These are phyloP conservation scores for Ustilago xerochloae DNA, from an alignment of 1,284 basidiomycete species.

Conservation along the genomic window DNA sequence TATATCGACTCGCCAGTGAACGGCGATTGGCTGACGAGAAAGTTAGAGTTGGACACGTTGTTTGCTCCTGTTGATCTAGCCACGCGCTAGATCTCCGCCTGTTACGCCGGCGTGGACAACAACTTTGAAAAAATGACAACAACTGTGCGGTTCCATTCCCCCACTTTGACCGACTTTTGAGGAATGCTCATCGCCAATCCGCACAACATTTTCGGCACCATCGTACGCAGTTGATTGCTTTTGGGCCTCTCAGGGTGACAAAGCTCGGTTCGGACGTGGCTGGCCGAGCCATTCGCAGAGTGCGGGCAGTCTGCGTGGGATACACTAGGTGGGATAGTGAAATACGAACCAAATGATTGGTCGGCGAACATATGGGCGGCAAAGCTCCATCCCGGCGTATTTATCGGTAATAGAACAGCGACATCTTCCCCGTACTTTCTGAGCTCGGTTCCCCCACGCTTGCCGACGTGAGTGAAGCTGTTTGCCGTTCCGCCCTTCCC, in stretches of 20 bases:
- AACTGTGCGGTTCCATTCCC: neutral
- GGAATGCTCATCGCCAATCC: neutral
- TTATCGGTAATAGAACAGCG: no score
- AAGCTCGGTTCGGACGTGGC: neutral
- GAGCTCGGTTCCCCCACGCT: neutral
- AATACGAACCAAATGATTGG: conserved; percentile 10
- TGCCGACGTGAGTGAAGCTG: neutral
- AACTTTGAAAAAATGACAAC: neutral
- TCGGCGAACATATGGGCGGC: conserved; percentile 9
- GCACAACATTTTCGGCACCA: neutral
- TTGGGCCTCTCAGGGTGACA: no score
- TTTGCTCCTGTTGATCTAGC: neutral
- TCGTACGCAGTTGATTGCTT: no score
- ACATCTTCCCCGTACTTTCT: conserved; percentile 1
- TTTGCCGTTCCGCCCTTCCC: neutral
- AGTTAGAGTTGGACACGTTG: conserved; percentile 8
- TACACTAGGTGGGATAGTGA: neutral
- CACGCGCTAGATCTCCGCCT: neutral
- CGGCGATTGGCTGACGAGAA: neutral
- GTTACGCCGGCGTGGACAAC: neutral
- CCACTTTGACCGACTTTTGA: neutral
- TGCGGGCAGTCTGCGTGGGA: neutral
- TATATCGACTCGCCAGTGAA: neutral
- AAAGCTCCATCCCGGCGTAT: conserved; percentile 1
- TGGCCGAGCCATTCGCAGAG: neutral